A percentile compares a stretch with the other conserved stretches of the same genome.
phyloP scores from a whole-genome alignment of 2,329 filamentous ascomycete genomes.

The Diaporthe sp. region DNA sequence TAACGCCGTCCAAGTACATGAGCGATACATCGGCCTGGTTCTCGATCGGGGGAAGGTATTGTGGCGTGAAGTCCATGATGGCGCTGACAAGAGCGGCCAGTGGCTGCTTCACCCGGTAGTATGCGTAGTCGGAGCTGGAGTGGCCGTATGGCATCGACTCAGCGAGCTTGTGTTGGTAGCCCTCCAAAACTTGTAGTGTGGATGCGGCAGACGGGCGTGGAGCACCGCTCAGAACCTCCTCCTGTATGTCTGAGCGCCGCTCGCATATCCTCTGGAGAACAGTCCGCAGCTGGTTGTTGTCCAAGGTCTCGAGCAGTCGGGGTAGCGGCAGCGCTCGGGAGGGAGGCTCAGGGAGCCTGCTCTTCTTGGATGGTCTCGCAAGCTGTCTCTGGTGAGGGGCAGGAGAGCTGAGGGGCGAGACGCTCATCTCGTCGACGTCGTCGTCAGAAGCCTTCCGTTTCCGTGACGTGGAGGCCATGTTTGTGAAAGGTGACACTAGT shows the following conservation, averaged over 20 bases:
- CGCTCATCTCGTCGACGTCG: slow-evolving; percentile 90
- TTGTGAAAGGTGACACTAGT: slow-evolving; percentile 65
- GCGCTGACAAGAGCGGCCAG: slow-evolving; percentile 88
- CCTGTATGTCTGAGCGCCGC: slow-evolving; percentile 85
- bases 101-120: slow-evolving; percentile 89
- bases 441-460: slow-evolving; percentile 89
- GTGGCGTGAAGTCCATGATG: slow-evolving; percentile 92
- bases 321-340: slow-evolving; percentile 59
- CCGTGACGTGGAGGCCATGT: slow-evolving; percentile 62
- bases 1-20: slow-evolving; percentile 89
- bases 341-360: slow-evolving; percentile 60
- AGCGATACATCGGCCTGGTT: slow-evolving; percentile 86
- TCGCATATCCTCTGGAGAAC: slow-evolving; percentile 94
- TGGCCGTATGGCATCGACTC: slow-evolving; percentile 89
- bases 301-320: slow-evolving; percentile 93
- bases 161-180: slow-evolving; percentile 85
- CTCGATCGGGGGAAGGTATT: slow-evolving; percentile 94
- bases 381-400: slow-evolving; percentile 79
- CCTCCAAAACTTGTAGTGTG: slow-evolving; percentile 83
- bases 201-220: slow-evolving; percentile 89
- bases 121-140: slow-evolving; percentile 90
- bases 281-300: slow-evolving; percentile 84
- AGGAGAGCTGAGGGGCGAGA: slow-evolving; percentile 88
- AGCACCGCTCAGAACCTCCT: slow-evolving; percentile 86
- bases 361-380: slow-evolving; percentile 74